Conservation (phyloP, 768 basidiomycete genomes). For the Lactifluus rugatus region DNA sequence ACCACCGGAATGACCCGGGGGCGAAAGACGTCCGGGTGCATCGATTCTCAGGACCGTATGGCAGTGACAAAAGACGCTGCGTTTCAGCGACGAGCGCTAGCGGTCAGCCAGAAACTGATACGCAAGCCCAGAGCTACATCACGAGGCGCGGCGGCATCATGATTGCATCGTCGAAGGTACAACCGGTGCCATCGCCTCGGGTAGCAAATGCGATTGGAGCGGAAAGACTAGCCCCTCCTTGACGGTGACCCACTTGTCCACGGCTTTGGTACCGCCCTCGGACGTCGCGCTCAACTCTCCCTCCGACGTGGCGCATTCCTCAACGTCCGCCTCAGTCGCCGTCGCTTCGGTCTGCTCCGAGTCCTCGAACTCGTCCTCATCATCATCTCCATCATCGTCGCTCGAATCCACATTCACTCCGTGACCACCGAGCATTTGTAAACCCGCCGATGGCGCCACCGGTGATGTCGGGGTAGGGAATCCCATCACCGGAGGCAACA, state of each 20-base stretch:
- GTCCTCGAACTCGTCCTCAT: conserved; percentile 38
- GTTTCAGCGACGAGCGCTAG: background rate
- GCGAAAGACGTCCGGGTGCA: background rate
- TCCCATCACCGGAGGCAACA: background rate
- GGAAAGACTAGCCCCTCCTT: conserved; percentile 37
- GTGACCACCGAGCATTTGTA: conserved; percentile 3
- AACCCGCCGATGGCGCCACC: background rate
- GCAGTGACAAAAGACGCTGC: background rate
- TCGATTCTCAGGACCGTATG: background rate
- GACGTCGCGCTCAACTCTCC: conserved; percentile 36
- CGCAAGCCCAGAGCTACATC: background rate
- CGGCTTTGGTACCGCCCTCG: conserved; percentile 27
- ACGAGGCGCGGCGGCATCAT: background rate
- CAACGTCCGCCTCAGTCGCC: conserved; percentile 56
- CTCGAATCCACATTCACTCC: conserved; percentile 18
- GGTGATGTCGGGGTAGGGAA: conserved; percentile 13
- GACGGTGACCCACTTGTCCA: conserved; percentile 75
- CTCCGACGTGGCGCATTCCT: conserved; percentile 69
- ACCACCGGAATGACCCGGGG: background rate
- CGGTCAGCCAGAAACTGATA: background rate
- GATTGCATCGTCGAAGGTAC: background rate
- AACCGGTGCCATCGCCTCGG: background rate
- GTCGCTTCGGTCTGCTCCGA: conserved; percentile 49
- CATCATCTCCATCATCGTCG: conserved; percentile 20
- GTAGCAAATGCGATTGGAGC: background rate